phyloP scores from a whole-genome alignment of 2,329 filamentous ascomycete genomes.

The Ceratocystis eucalypticola region DNA sequence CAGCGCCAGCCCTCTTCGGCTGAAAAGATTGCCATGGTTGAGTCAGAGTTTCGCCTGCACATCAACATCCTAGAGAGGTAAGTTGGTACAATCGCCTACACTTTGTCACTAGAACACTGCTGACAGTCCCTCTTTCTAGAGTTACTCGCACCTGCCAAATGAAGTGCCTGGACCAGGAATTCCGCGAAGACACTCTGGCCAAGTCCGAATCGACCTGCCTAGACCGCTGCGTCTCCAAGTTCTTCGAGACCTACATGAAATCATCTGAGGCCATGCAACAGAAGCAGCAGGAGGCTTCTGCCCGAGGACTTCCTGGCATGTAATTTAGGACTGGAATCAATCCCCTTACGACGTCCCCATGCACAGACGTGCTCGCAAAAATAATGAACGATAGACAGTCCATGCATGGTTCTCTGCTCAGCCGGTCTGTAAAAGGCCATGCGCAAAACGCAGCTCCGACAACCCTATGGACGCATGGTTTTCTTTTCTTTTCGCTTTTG shows the following conservation, averaged over 20 bases:
- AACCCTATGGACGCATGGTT: neutral
- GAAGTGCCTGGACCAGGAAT: conserved; percentile 86
- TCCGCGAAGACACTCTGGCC: conserved; percentile 93
- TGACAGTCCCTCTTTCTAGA: conserved; percentile 31
- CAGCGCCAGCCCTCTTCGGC: conserved; percentile 77
- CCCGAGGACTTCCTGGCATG: conserved; percentile 16
- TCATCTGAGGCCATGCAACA: conserved; percentile 93
- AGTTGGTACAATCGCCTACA: conserved; percentile 11
- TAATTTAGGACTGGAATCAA: conserved; percentile 8
- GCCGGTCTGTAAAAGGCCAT: neutral
- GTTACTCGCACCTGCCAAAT: conserved; percentile 78
- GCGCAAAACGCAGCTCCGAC: neutral
- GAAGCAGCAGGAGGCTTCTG: conserved; percentile 51
- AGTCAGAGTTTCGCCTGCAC: conserved; percentile 95
- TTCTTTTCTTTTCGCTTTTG: neutral
- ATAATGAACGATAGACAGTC: neutral
- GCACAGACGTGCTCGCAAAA: neutral
- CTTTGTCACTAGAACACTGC: neutral
- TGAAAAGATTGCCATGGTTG: conserved; percentile 92
- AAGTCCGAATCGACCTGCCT: conserved; percentile 98
- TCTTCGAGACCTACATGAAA: conserved; percentile 98
- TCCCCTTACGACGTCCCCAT: neutral
- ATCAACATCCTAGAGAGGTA: conserved; percentile 98
- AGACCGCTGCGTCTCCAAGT: conserved; percentile 93
- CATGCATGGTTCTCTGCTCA: conserved; percentile 8